Evolutionary conservation across 1,284 basidiomycete genomes (phyloP).

Genomic region (Dichomitus squalens): DNA sequence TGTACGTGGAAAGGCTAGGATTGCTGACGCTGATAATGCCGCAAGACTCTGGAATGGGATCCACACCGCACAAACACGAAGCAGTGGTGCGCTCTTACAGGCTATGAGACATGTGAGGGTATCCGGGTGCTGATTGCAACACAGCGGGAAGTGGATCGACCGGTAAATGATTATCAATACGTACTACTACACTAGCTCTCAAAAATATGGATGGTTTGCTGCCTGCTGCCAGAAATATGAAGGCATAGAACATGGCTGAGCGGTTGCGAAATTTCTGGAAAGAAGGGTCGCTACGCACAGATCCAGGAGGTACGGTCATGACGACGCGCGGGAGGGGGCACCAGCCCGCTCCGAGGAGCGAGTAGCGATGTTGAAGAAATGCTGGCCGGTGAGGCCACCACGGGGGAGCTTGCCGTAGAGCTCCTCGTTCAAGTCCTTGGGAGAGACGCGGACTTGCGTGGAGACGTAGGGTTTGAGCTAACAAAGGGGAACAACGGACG

Average conservation of each 20-base stretch:
- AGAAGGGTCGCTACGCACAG: not conserved
- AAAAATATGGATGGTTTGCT: not conserved
- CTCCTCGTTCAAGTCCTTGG: constrained; percentile 32
- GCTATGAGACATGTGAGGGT: too few species aligned
- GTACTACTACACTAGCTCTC: not conserved
- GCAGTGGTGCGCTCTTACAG: too few species aligned
- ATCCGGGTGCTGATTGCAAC: not conserved
- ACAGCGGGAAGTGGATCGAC: not conserved
- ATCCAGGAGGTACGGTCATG: not conserved
- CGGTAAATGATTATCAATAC: not conserved
- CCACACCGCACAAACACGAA: too few species aligned
- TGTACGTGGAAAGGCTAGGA: too few species aligned
- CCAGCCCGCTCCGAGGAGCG: constrained; percentile 8
- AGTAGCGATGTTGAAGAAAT: constrained; percentile 32
- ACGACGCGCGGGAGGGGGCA: not conserved
- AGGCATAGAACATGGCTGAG: not conserved
- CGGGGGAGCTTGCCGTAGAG: constrained; percentile 37
- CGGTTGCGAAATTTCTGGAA: not conserved
- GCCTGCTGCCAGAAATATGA: not conserved
- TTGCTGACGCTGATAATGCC: too few species aligned
- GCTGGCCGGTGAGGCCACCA: constrained; percentile 37
- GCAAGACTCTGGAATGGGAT: too few species aligned
- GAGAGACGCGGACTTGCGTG: constrained; percentile 26
- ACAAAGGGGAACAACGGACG: not conserved
- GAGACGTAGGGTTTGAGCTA: constrained; percentile 41